Evolutionary conservation across 1,139 yeast genomes (phyloP).

Genomic region (Saccharomyces pastorianus): DNA sequence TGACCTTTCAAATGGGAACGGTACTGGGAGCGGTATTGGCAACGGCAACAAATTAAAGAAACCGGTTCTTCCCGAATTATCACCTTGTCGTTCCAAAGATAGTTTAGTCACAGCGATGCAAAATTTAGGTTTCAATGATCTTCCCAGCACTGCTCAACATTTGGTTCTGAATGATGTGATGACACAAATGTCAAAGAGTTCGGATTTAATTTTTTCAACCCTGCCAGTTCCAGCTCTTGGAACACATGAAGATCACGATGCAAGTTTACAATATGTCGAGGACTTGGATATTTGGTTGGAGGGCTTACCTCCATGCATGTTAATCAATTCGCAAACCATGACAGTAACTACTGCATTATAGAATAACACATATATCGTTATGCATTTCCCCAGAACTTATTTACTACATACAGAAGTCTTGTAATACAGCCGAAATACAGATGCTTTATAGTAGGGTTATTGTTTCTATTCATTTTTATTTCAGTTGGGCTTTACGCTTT

Average conservation of each 20-base stretch:
- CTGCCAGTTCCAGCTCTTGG: constrained; percentile 83
- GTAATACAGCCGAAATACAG: neutral
- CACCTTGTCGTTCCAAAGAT: constrained; percentile 25
- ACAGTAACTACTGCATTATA: constrained; percentile 88
- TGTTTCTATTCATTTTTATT: neutral
- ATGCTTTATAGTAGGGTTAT: neutral
- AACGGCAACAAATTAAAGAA: constrained; percentile 8
- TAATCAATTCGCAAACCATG: constrained; percentile 84
- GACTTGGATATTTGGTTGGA: constrained; percentile 75
- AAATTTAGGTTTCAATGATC: constrained; percentile 59
- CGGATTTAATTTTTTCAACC: constrained; percentile 75
- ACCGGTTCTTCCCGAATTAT: constrained; percentile 19
- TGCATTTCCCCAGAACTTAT: neutral
- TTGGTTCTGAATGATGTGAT: constrained; percentile 78
- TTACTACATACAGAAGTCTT: neutral
- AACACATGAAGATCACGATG: constrained; percentile 61
- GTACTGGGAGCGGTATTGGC: too few species aligned
- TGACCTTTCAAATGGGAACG: neutral
- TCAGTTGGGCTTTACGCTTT: neutral
- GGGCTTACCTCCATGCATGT: constrained; percentile 69
- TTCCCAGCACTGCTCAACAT: constrained; percentile 90
- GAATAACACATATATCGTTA: neutral
- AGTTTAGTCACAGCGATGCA: constrained; percentile 32
- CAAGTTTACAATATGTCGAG: constrained; percentile 65
- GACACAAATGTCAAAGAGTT: constrained; percentile 51